phyloP scores from a whole-genome alignment of 352 stramenopile species.

The Phytophthora idaei region DNA sequence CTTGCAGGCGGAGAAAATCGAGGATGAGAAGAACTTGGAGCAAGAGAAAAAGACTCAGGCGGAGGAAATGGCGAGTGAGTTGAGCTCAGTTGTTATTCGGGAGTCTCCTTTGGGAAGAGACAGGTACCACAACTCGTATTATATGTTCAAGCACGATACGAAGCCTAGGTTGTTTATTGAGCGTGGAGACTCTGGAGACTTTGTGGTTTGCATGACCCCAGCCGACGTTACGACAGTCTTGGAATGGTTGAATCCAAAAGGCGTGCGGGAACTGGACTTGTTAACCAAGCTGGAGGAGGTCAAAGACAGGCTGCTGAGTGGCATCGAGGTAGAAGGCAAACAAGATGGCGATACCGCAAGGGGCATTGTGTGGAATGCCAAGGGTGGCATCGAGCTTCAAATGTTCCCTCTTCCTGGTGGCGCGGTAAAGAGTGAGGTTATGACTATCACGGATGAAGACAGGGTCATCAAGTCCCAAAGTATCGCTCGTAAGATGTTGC shows the following conservation, averaged over 20 bases:
- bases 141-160: slow-evolving; percentile 74
- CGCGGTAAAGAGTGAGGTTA: slow-evolving; percentile 47
- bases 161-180: slow-evolving; percentile 72
- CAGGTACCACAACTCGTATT: slow-evolving; percentile 82
- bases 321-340: slow-evolving; percentile 34
- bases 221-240: slow-evolving; percentile 53
- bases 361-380: slow-evolving; percentile 36
- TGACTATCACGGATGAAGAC: slow-evolving; percentile 51
- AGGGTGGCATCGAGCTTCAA: slow-evolving; percentile 52
- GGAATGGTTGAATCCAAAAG: slow-evolving; percentile 80
- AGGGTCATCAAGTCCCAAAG: slow-evolving; percentile 46
- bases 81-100: slow-evolving; percentile 66
- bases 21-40: slow-evolving; percentile 59
- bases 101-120: slow-evolving; percentile 73
- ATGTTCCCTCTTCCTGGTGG: slow-evolving; percentile 75
- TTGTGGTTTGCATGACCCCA: slow-evolving; percentile 52
- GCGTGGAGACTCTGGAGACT: slow-evolving; percentile 64
- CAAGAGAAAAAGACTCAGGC: slow-evolving; percentile 54
- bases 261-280: slow-evolving; percentile 67
- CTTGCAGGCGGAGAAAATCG: slow-evolving; percentile 49
- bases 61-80: slow-evolving; percentile 43
- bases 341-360: slow-evolving; percentile 15
- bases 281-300: slow-evolving; percentile 58
- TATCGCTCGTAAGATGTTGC: slow-evolving; percentile 66
- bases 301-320: slow-evolving; percentile 44